A percentile compares a stretch with the other conserved stretches of the same genome.
Evolutionary conservation across 257 asterid genomes (phyloP).

Genomic region (Apocynum venetum): DNA sequence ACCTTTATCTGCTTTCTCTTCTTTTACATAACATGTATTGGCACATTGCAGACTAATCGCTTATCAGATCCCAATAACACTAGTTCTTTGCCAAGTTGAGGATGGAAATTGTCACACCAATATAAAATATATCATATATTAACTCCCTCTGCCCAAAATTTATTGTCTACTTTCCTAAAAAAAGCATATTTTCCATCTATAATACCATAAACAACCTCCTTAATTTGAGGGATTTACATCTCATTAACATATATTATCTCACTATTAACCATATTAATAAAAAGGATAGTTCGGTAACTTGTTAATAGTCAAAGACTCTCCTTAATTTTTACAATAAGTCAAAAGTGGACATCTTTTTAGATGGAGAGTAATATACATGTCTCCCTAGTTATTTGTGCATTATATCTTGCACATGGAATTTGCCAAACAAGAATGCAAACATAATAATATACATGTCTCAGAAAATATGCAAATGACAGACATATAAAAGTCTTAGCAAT

Average conservation of each 20-base stretch:
- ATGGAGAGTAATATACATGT: not conserved
- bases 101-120: not conserved
- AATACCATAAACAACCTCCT: not conserved
- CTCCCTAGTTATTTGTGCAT: not conserved
- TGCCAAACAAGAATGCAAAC: not conserved
- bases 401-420: not conserved
- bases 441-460: not conserved
- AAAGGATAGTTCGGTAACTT: not conserved
- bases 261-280: not conserved
- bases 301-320: not conserved
- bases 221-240: not conserved
- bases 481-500: not conserved
- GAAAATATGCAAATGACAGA: not conserved
- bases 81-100: not conserved
- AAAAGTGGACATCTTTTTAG: not conserved
- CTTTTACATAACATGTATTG: not conserved
- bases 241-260: no score
- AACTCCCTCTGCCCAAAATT: not conserved
- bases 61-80: not conserved
- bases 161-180: not conserved
- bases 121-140: not conserved
- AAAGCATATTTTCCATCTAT: no score
- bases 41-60: not conserved
- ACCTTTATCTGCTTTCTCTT: not conserved
- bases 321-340: not conserved